Evolutionary conservation across 306 rosid genomes (phyloP).

Genomic region (Corylus americana): DNA sequence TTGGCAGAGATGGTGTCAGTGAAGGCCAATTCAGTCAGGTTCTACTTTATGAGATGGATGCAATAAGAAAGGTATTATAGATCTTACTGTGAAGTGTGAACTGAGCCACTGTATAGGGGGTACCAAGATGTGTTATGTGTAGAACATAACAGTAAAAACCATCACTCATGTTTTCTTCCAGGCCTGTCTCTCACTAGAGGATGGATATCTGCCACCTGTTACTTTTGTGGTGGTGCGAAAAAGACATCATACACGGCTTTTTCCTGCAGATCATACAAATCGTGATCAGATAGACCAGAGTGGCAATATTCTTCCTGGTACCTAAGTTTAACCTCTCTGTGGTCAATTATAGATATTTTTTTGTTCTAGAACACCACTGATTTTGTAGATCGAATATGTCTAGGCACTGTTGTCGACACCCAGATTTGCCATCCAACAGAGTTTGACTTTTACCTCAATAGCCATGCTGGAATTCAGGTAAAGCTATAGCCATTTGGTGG

Average conservation of each 20-base stretch:
- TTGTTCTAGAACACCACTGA: neutral
- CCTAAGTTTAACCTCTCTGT: neutral
- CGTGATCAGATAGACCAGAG: slow-evolving; percentile 41
- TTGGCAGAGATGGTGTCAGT: slow-evolving; percentile 79
- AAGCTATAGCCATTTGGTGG: neutral
- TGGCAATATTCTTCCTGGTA: slow-evolving; percentile 86
- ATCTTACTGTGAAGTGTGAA: neutral
- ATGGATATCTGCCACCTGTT: slow-evolving; percentile 44
- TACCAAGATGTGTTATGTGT: neutral
- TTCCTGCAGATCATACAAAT: slow-evolving; percentile 31
- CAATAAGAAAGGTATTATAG: slow-evolving; percentile 65
- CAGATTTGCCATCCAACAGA: slow-evolving; percentile 65
- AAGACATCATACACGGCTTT: slow-evolving; percentile 75
- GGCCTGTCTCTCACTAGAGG: slow-evolving; percentile 68
- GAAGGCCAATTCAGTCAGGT: slow-evolving; percentile 84
- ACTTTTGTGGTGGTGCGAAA: slow-evolving; percentile 81
- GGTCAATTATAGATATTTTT: neutral
- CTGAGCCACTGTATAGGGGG: neutral
- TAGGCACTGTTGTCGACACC: slow-evolving; percentile 85
- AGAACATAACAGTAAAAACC: no score
- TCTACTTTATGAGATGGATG: slow-evolving; percentile 71
- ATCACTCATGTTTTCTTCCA: slow-evolving; percentile 14
- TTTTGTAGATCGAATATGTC: neutral
- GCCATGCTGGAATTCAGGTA: slow-evolving; percentile 82
- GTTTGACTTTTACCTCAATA: slow-evolving; percentile 73